Base-by-base conservation (phyloP, 306 rosid genomes). In the Rosa persica region DNA sequence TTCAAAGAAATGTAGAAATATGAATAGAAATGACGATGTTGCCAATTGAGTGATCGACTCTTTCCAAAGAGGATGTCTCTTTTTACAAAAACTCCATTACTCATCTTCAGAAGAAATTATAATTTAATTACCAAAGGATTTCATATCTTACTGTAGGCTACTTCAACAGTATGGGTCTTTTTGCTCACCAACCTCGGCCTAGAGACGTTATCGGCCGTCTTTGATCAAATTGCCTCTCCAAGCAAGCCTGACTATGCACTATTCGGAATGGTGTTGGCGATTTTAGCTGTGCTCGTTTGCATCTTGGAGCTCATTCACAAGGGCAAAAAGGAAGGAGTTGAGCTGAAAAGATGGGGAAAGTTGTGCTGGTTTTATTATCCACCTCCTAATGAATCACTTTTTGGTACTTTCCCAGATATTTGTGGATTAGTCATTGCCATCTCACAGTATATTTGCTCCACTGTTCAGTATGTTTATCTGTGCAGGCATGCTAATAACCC, bases 311-410 rank as follows among this genome's bases (percentile, higher is more conserved):
- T 69, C 55, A 69, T 69, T 44, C n/a, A 12, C 13, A 69, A 69
- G 20, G 73, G 54, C 6, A 22, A 12, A 12, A 15, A 1, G 5
- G 73, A 23, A 23, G 49, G 73, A 22, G 20, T 69, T 22, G 55
- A n/a, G 10, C 5, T 69, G 4, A 69, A 15, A 17, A 12, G 39
- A 17, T 23, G 73, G 73, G 55, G 73, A 69, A 69, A 5, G 55
- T 22, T 69, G 7, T 69, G 16, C n/a, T 43, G 73, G 73, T 69
- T 43, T 13, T 44, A 69, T 44, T 23, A 69, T 69, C 55, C 73
- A 23, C 25, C 27, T 13, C 55, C 73, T 4, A 16, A 25, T 4
- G 8, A 12, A 2, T 12, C 36, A 9, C 55, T 13, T 23, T 69
- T 69, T 69, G 55, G 73, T 69, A 69, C 20, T 44, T 44, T 69